Evolutionary conservation across 2,329 filamentous ascomycete genomes (phyloP), one percentile per base, ranked within the genome.

Genomic region (Penicillium sp.): DNA sequence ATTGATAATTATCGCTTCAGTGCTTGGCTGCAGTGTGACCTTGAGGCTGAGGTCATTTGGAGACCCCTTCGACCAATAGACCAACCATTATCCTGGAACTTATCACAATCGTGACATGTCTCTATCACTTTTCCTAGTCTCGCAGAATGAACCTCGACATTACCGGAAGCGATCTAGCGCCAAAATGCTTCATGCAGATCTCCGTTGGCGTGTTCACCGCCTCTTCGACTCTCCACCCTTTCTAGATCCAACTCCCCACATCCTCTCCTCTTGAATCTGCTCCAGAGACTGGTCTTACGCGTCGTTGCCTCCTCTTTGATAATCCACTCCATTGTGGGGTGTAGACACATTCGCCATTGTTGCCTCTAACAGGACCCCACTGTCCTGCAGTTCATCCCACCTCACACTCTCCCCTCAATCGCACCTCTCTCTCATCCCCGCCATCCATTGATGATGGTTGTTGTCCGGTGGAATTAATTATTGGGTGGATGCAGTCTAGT

Each of bases 401-500:
- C 45, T 52, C 32, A 28, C 37, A 38, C 39, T 30, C 41, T 43
- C 45, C 39, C 42, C 42, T 43, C 44, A 26, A 30, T 37, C 35
- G 20, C 38, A 30, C 31, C 30, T 35, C 29, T 32, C 31, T 22
- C 35, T 40, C 42, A 26, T 30, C 43, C 37, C 33, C 30, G 35
- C 36, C 37, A 34, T 52, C 36, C 13, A 17, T 39, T 30, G 44
- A 57, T 50, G 48, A 60, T 60, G 58, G 40, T 60, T 49, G 13
- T 47, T 48, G 30, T 36, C 35, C 44, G 32, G 36, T 48, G 44
- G 46, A 54, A 54, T 55, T 56, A 56, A 53, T 51, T 43, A 44
- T 57, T 61, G 59, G 59, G 56, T 57, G 56, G 50, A 54, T 50
- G 42, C 56, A 56, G 57, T 48, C 50, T 52, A 56, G 50, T 55